These are phyloP conservation scores for Amaranthus tricolor DNA, from an alignment of 179 eudicot genomes.

Conservation along the genomic window DNA sequence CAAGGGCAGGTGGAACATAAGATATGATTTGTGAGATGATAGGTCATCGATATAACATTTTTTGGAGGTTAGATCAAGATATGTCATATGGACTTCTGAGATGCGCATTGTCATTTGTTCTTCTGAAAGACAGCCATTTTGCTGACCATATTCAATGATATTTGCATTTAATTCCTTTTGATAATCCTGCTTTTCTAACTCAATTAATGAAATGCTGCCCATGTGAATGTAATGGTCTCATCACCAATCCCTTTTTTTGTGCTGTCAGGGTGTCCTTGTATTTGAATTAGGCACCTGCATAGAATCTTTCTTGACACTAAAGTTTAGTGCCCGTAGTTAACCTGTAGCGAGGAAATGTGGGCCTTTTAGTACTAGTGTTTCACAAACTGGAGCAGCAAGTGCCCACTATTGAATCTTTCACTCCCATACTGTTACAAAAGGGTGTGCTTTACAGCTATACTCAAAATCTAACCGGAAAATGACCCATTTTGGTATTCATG, in stretches of 20 bases:
- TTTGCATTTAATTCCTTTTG: slow-evolving; percentile 10
- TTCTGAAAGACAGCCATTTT: slow-evolving; percentile 23
- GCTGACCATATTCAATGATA: slow-evolving; percentile 28
- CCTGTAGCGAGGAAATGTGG: slow-evolving; percentile 19
- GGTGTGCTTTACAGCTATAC: slow-evolving; percentile 3
- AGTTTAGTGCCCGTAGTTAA: slow-evolving; percentile 23
- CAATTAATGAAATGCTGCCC: slow-evolving; percentile 23
- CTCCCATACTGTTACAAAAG: slow-evolving; percentile 2
- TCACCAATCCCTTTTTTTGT: slow-evolving; percentile 17
- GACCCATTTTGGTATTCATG: slow-evolving; percentile 2
- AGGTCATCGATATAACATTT: neutral
- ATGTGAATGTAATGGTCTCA: slow-evolving; percentile 30
- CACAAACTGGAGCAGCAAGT: slow-evolving; percentile 19
- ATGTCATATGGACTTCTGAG: slow-evolving; percentile 3
- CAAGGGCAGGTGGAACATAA: slow-evolving; percentile 72
- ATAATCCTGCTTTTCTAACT: slow-evolving; percentile 15
- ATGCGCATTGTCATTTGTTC: slow-evolving; percentile 6
- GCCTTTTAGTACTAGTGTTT: slow-evolving; percentile 22
- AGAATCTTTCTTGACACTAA: slow-evolving; percentile 14
- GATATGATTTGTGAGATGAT: slow-evolving; percentile 59
- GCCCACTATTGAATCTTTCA: slow-evolving; percentile 13
- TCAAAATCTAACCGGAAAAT: neutral
- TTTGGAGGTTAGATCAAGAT: slow-evolving; percentile 21
- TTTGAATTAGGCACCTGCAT: slow-evolving; percentile 19
- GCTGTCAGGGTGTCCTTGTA: slow-evolving; percentile 17